Evolutionary conservation across 169 alveolate genomes (phyloP).

Genomic region (Plasmodium berghei): DNA sequence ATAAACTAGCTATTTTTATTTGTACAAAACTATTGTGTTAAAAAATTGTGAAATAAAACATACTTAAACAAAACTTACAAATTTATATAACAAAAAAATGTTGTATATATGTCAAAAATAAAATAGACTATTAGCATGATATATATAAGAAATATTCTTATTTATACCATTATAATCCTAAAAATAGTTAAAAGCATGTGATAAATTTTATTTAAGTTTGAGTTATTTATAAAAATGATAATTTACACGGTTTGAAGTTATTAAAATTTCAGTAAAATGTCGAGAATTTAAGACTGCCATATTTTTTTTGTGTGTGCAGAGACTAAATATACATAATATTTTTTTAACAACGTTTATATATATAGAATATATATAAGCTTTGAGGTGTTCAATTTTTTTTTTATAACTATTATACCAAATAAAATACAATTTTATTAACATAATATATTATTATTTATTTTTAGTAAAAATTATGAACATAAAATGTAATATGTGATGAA

Average conservation of each 20-base stretch:
- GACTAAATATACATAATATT: slow-evolving; percentile 1
- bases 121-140: too few species aligned
- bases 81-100: too few species aligned
- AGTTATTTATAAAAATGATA: not conserved
- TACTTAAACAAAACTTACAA: slow-evolving; percentile 9
- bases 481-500: slow-evolving; percentile 4
- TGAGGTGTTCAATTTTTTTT: slow-evolving; percentile 1
- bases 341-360: slow-evolving; percentile 13
- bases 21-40: slow-evolving; percentile 1
- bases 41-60: not conserved
- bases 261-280: slow-evolving; percentile 14
- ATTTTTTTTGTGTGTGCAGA: slow-evolving; percentile 35
- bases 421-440: slow-evolving; percentile 11
- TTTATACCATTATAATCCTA: not conserved
- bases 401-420: slow-evolving; percentile 9
- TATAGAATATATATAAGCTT: slow-evolving; percentile 13
- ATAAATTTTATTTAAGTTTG: not conserved
- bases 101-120: too few species aligned
- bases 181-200: slow-evolving; percentile 6
- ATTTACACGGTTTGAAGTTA: slow-evolving; percentile 1
- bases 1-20: not conserved
- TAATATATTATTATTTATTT: slow-evolving; percentile 22
- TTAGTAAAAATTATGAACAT: slow-evolving; percentile 57
- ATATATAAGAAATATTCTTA: not conserved
- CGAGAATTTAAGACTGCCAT: slow-evolving; percentile 10